Conservation (phyloP, 345 rosid species). For the Citrus hindsii region DNA sequence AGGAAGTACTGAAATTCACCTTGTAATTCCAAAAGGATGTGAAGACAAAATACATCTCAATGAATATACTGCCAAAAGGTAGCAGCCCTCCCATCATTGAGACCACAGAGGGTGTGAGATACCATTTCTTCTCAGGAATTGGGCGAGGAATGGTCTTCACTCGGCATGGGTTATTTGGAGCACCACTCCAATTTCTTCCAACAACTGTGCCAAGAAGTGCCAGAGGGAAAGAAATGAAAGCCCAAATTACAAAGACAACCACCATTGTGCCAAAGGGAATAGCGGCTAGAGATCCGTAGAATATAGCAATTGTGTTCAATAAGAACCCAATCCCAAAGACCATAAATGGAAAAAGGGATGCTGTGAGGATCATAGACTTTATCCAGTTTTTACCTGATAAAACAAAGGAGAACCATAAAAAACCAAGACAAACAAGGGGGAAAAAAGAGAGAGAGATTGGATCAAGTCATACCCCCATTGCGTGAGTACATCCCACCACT, state of each 20-base stretch:
- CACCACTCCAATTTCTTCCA: constrained; percentile 94
- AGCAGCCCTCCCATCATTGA: constrained; percentile 91
- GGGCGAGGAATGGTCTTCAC: constrained; percentile 97
- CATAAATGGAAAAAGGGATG: constrained; percentile 89
- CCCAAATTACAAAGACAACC: constrained; percentile 92
- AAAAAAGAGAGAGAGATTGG: constrained; percentile 1
- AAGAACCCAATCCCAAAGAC: constrained; percentile 88
- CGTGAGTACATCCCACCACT: constrained; percentile 99
- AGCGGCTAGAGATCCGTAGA: constrained; percentile 91
- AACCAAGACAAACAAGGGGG: constrained; percentile 1
- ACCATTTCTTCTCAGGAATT: constrained; percentile 96
- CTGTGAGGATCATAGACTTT: constrained; percentile 92
- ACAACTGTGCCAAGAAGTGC: constrained; percentile 94
- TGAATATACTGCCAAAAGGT: constrained; percentile 96
- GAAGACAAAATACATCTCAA: constrained; percentile 96
- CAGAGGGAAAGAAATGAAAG: constrained; percentile 87
- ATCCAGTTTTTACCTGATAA: constrained; percentile 88
- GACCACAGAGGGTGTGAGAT: constrained; percentile 86
- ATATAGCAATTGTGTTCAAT: constrained; percentile 84
- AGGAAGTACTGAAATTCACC: constrained; percentile 37
- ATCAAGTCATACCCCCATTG: constrained; percentile 69
- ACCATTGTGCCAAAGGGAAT: constrained; percentile 97
- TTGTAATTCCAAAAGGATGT: constrained; percentile 98
- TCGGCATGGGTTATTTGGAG: constrained; percentile 94
- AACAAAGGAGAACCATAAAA: neutral